Evolutionary conservation across 352 stramenopile species (phyloP).

Genomic region (Peronosclerospora sorghi): DNA sequence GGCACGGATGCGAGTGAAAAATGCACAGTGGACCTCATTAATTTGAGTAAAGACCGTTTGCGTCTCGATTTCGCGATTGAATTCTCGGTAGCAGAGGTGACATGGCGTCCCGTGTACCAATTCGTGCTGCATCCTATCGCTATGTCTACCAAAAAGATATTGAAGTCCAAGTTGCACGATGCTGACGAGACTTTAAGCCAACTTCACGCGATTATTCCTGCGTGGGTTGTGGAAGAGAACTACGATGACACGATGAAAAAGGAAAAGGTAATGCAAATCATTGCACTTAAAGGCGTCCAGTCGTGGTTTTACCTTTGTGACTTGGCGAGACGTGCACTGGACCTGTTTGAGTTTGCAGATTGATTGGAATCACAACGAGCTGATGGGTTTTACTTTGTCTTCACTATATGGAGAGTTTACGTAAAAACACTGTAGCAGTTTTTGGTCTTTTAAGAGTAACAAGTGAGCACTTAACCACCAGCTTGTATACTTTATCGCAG

Average conservation of each 20-base stretch:
- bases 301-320: slow-evolving; percentile 13
- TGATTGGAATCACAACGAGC: no score
- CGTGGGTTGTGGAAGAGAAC: slow-evolving; percentile 6
- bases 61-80: slow-evolving; percentile 14
- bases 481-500: no score
- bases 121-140: slow-evolving; percentile 20
- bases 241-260: neutral
- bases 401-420: no score
- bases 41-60: slow-evolving; percentile 15
- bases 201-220: slow-evolving; percentile 17
- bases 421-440: no score
- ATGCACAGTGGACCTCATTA: slow-evolving; percentile 16
- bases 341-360: no score
- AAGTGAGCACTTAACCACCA: no score
- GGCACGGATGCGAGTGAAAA: neutral
- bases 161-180: slow-evolving; percentile 16
- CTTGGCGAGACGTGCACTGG: slow-evolving; percentile 5
- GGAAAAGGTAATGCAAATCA: slow-evolving; percentile 5
- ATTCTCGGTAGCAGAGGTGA: slow-evolving; percentile 15
- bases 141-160: slow-evolving; percentile 18
- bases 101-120: slow-evolving; percentile 21
- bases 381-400: no score
- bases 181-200: slow-evolving; percentile 14
- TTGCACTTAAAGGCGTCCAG: slow-evolving; percentile 9
- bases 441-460: no score